A percentile compares a stretch with the other conserved stretches of the same genome.
Evolutionary conservation across 1,139 yeast genomes (phyloP).

Genomic region (Yamadazyma atlantica): DNA sequence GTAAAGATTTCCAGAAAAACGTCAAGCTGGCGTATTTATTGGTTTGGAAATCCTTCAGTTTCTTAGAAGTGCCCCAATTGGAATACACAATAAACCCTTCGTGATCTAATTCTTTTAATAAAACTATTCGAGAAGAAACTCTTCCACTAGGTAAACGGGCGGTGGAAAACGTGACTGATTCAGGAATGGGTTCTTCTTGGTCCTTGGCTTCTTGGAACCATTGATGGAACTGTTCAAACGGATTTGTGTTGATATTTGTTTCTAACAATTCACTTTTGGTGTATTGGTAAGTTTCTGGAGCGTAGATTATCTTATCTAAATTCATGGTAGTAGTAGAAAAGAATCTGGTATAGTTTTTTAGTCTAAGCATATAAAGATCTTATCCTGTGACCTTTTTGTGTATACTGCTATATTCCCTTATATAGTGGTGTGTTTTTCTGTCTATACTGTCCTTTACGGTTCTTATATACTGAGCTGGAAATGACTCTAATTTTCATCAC

Average conservation of each 20-base stretch:
- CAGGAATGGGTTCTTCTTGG: slow-evolving; percentile 56
- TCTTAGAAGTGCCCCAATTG: slow-evolving; percentile 87
- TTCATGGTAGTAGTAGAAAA: slow-evolving; percentile 7
- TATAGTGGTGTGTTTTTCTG: too few relatives aligned
- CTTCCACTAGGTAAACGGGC: slow-evolving; percentile 86
- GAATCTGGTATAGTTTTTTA: not conserved
- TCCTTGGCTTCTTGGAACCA: slow-evolving; percentile 85
- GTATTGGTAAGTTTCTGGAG: slow-evolving; percentile 90
- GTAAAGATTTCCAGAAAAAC: slow-evolving; percentile 91
- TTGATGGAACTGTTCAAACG: slow-evolving; percentile 71
- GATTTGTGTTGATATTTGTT: slow-evolving; percentile 53
- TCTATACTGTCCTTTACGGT: too few relatives aligned
- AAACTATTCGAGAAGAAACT: slow-evolving; percentile 78
- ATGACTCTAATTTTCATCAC: too few relatives aligned
- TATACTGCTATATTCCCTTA: too few relatives aligned
- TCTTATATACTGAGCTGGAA: too few relatives aligned
- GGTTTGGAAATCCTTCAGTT: slow-evolving; percentile 63
- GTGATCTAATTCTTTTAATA: slow-evolving; percentile 84
- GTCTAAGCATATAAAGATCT: not conserved
- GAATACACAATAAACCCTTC: slow-evolving; percentile 88
- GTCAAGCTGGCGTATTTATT: slow-evolving; percentile 81
- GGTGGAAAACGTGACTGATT: slow-evolving; percentile 78
- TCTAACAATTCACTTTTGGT: slow-evolving; percentile 63
- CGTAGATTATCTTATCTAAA: slow-evolving; percentile 43
- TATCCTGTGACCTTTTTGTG: too few relatives aligned